These are phyloP conservation scores for Ceratocystis papillata DNA, from an alignment of 2,329 filamentous ascomycete genomes.

Conservation along the genomic window DNA sequence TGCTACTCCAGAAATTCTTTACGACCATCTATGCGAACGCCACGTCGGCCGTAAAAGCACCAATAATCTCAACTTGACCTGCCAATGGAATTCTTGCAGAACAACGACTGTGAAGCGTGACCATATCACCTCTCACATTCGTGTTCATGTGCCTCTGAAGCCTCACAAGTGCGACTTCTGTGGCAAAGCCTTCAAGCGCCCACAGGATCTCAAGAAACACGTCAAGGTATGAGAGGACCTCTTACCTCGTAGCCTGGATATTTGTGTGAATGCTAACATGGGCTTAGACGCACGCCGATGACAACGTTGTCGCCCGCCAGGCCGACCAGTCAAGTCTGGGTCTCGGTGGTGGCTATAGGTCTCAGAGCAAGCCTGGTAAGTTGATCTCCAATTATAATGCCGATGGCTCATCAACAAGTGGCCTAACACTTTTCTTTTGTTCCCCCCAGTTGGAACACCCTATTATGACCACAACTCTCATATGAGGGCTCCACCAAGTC, in stretches of 20 bases:
- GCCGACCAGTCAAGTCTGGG: slow-evolving; percentile 39
- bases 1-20: slow-evolving; percentile 46
- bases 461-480: slow-evolving; percentile 57
- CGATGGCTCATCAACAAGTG: not conserved
- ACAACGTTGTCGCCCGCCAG: slow-evolving; percentile 59
- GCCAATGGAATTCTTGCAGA: slow-evolving; percentile 91
- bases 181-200: slow-evolving; percentile 97
- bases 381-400: slow-evolving; percentile 31
- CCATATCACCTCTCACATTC: slow-evolving; percentile 97
- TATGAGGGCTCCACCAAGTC: slow-evolving; percentile 48
- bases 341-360: slow-evolving; percentile 44
- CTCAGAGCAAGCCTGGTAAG: slow-evolving; percentile 45
- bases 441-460: slow-evolving; percentile 34
- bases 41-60: slow-evolving; percentile 98
- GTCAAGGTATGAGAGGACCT: slow-evolving; percentile 56
- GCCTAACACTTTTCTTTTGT: slow-evolving; percentile 24
- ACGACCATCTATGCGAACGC: slow-evolving; percentile 96
- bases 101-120: slow-evolving; percentile 98
- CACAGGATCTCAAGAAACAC: slow-evolving; percentile 98
- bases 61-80: slow-evolving; percentile 95
- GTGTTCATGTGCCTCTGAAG: slow-evolving; percentile 96
- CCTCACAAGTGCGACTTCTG: slow-evolving; percentile 99
- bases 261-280: not conserved
- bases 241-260: not conserved
- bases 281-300: slow-evolving; percentile 74